Base-by-base conservation (phyloP, 495 filamentous ascomycete species). In the Melanomma pulvis-pyrius region DNA sequence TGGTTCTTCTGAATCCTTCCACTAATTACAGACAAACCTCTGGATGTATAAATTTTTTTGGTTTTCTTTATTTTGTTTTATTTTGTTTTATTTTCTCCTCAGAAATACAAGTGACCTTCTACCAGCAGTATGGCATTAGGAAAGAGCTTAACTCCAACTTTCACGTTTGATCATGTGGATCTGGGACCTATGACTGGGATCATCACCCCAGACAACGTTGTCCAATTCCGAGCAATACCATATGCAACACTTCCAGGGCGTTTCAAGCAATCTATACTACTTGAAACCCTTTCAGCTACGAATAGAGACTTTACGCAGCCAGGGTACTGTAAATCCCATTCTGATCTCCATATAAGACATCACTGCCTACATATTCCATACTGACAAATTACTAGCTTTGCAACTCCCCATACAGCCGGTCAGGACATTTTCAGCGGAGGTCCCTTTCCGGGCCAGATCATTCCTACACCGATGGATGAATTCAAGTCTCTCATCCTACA, bases 211-310 rank as follows among this genome's bases (percentile, higher is more conserved):
- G 32, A 56, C 24, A 58, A 56, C 24, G 65, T 68, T 12, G 65
- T 62, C 22, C 65, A 68, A 49, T 68, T 68, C 65, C 57, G 65
- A 26, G 58, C 49, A 6, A 51, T 68, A 22, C 65, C 65, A 17
- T 68, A 56, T 26, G 65, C 65, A 22, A 68, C 58, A 5, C 49
- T 68, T 13, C 65, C 65, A 19, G 48, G n/a, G 1, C 65, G 65
- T 6, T 68, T 61, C 51, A 56, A 62, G 41, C 57, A 51, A 1
- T 61, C 57, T 25, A 36, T 68, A 1, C 50, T 68, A 1, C 57
- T 68, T 15, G 29, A 51, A 6, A 30, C 47, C 21, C 39, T 68
- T 24, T n/a, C n/a, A 2, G 19, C 4, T 19, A 62, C 57, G 7
- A 24, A 32, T 30, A 32, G 58, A n/a, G 52, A 68, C 21, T 68